A percentile compares a stretch with the other conserved stretches of the same genome.
Conservation (phyloP, 352 stramenopile species). For the Globisporangium splendens region DNA sequence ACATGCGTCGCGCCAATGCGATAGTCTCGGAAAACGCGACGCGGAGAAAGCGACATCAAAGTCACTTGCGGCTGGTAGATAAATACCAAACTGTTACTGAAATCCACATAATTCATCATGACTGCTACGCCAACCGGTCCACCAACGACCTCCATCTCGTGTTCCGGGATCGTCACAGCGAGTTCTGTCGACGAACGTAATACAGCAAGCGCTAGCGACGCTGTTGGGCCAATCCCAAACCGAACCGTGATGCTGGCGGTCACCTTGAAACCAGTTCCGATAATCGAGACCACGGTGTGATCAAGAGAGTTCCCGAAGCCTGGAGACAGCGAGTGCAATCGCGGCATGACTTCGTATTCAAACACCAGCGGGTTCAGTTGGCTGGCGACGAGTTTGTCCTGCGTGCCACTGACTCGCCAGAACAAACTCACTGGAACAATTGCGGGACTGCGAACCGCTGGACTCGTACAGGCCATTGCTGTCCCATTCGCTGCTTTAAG, state of each 20-base stretch:
- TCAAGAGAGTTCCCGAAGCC: conserved; percentile 18
- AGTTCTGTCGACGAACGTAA: conserved; percentile 19
- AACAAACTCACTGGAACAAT: conserved; percentile 22
- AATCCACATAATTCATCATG: conserved; percentile 28
- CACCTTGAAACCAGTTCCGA: conserved; percentile 21
- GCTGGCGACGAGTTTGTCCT: conserved; percentile 17
- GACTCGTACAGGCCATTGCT: conserved; percentile 19
- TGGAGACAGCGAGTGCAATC: conserved; percentile 18
- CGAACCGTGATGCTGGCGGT: conserved; percentile 16
- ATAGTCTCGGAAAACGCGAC: conserved; percentile 15
- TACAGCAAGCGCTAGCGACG: conserved; percentile 8
- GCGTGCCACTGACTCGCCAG: conserved; percentile 16
- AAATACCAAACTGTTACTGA: conserved; percentile 32
- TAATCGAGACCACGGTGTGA: conserved; percentile 22
- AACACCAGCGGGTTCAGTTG: conserved; percentile 16
- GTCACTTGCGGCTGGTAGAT: conserved; percentile 16
- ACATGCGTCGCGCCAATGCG: not conserved
- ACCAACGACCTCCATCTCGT: conserved; percentile 4
- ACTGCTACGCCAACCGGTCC: conserved; percentile 24
- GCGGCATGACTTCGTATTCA: conserved; percentile 21
- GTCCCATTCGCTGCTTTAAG: conserved; percentile 12
- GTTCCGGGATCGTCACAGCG: conserved; percentile 16
- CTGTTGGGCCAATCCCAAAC: conserved; percentile 17
- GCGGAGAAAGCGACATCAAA: conserved; percentile 26
- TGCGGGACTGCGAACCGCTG: conserved; percentile 2